Conservation (phyloP, 768 basidiomycete species). For the Dictyophora rubrovolvata region DNA sequence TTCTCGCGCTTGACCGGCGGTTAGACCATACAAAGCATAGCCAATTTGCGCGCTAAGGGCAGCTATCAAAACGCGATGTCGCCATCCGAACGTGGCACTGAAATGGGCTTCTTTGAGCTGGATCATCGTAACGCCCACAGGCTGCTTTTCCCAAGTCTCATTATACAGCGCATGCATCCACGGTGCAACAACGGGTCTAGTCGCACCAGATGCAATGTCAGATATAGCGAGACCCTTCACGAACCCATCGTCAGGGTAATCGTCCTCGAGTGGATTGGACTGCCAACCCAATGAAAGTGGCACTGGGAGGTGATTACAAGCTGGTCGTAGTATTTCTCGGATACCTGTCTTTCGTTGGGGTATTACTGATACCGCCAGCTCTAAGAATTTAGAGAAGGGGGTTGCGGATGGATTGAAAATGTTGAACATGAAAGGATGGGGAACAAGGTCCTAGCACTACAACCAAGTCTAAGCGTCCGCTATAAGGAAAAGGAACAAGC, state of each 20-base stretch:
- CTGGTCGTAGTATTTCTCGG: neutral
- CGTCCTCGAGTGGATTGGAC: neutral
- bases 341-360: neutral
- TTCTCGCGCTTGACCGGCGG: neutral
- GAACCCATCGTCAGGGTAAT: neutral
- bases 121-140: neutral
- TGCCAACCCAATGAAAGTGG: neutral
- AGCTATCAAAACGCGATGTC: neutral
- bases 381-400: neutral
- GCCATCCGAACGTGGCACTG: neutral
- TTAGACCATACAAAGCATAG: neutral
- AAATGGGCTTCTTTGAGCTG: neutral
- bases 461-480: too few species aligned
- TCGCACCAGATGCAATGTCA: neutral
- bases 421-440: neutral
- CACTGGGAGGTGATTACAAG: neutral
- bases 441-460: neutral
- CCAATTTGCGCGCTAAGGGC: neutral
- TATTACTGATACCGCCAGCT: neutral
- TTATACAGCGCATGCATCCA: neutral
- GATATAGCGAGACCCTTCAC: neutral
- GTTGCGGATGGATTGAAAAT: neutral
- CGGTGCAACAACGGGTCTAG: neutral
- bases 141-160: neutral
- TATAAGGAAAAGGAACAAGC: too few species aligned